Evolutionary conservation across 192 early-diverging fungal species (phyloP).

Genomic region (Dissophora ornata): DNA sequence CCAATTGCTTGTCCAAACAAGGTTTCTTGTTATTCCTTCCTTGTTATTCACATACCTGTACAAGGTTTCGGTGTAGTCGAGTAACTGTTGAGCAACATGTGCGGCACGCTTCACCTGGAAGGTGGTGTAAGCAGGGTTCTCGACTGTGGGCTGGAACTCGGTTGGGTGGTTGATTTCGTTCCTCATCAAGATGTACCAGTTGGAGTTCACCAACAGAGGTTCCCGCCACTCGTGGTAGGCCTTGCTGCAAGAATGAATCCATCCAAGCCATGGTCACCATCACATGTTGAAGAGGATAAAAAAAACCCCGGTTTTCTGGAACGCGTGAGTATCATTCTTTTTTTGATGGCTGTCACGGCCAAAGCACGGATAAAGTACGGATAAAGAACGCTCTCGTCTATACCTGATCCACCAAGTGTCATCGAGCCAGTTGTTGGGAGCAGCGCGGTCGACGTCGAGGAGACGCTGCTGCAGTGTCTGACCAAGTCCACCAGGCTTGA

Average conservation of each 20-base stretch:
- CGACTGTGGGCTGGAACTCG: slow-evolving; percentile 38
- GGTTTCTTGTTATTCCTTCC: too few species aligned
- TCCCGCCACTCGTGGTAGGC: slow-evolving; percentile 89
- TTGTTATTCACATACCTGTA: slow-evolving; percentile 58
- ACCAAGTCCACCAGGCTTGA: slow-evolving; percentile 59
- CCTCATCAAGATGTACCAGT: slow-evolving; percentile 83
- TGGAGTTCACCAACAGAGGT: slow-evolving; percentile 84
- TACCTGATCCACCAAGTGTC: slow-evolving; percentile 75
- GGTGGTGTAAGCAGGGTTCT: slow-evolving; percentile 68
- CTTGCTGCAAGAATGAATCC: slow-evolving; percentile 16
- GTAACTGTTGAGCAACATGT: slow-evolving; percentile 67
- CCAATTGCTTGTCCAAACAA: too few species aligned
- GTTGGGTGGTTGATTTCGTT: slow-evolving; percentile 72
- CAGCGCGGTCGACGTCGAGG: slow-evolving; percentile 66
- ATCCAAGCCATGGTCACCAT: too few species aligned
- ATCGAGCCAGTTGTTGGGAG: slow-evolving; percentile 74
- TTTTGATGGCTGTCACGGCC: too few species aligned
- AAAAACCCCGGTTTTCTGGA: too few species aligned
- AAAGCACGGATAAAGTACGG: too few species aligned
- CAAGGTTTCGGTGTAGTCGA: slow-evolving; percentile 83
- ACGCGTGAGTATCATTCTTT: too few species aligned
- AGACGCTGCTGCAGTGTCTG: slow-evolving; percentile 72
- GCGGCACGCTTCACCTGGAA: slow-evolving; percentile 88
- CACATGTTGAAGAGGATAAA: too few species aligned
- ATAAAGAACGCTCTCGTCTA: neutral